Evolutionary conservation across 2,329 filamentous ascomycete genomes (phyloP).

Genomic region (Plectosphaerella sp.): DNA sequence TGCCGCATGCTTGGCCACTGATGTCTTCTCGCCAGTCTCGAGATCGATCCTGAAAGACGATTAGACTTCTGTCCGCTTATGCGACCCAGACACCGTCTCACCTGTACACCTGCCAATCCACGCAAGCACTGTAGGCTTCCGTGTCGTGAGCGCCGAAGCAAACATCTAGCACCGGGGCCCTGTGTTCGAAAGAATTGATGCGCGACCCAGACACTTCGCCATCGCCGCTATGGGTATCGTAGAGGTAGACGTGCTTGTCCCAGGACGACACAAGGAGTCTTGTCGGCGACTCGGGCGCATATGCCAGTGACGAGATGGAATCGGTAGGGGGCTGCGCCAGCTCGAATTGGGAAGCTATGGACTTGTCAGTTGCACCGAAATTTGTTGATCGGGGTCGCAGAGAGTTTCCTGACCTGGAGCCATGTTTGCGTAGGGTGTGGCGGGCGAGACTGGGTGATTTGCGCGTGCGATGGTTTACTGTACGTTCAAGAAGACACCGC

Average conservation of each 20-base stretch:
- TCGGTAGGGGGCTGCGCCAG: slow-evolving; percentile 79
- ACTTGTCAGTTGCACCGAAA: slow-evolving; percentile 11
- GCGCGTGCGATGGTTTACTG: background rate
- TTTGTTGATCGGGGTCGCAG: background rate
- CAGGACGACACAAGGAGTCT: slow-evolving; percentile 89
- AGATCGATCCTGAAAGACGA: slow-evolving; percentile 55
- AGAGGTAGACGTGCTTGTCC: slow-evolving; percentile 89
- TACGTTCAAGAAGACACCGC: background rate
- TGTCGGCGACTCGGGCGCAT: slow-evolving; percentile 70
- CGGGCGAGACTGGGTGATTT: too few species aligned
- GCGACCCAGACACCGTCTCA: slow-evolving; percentile 28
- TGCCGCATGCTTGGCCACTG: slow-evolving; percentile 72
- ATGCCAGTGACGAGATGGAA: slow-evolving; percentile 80
- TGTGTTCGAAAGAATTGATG: slow-evolving; percentile 71
- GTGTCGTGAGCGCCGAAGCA: slow-evolving; percentile 82
- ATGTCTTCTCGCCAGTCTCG: slow-evolving; percentile 64
- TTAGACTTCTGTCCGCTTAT: background rate
- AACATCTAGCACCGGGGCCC: slow-evolving; percentile 82
- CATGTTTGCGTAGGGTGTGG: slow-evolving; percentile 19
- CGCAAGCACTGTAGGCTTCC: slow-evolving; percentile 79
- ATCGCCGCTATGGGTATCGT: slow-evolving; percentile 62
- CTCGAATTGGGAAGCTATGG: slow-evolving; percentile 69
- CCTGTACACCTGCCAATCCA: slow-evolving; percentile 84
- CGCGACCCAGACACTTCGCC: slow-evolving; percentile 57
- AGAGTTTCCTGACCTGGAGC: slow-evolving; percentile 31